Evolutionary conservation across 768 basidiomycete genomes (phyloP).

Genomic region (Mycena galericulata): DNA sequence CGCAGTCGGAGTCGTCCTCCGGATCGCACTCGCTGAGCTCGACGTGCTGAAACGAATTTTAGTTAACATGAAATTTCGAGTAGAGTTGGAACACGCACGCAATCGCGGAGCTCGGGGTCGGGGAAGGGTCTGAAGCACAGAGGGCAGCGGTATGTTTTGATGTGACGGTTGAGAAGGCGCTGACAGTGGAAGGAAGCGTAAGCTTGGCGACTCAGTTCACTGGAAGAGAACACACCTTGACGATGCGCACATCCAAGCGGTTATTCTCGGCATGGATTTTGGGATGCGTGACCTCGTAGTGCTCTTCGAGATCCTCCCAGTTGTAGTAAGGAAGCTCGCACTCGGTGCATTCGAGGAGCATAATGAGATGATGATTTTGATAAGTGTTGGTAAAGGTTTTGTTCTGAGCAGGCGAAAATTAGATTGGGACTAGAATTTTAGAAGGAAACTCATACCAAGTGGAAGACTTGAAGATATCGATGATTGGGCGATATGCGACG

Average conservation of each 20-base stretch:
- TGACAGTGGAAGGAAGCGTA: background rate
- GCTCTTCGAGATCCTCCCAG: constrained; percentile 26
- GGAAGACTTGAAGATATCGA: no score
- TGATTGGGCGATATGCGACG: no score
- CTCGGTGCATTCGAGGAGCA: constrained; percentile 32
- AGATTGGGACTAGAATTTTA: no score
- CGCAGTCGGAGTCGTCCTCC: constrained; percentile 10
- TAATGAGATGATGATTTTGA: background rate
- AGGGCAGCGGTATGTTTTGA: constrained; percentile 28
- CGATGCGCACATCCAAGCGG: constrained; percentile 17
- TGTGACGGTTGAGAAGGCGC: constrained; percentile 25
- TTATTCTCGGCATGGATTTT: background rate
- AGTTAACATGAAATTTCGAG: no score
- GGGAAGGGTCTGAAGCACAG: constrained; percentile 29
- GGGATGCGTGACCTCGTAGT: constrained; percentile 25
- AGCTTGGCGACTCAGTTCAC: background rate
- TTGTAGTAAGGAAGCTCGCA: constrained; percentile 27
- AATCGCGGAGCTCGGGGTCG: constrained; percentile 27
- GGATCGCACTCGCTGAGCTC: background rate
- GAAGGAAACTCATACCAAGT: no score
- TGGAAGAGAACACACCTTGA: constrained; percentile 6
- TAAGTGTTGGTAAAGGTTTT: background rate
- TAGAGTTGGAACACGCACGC: background rate
- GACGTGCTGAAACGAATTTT: no score
- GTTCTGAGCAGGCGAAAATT: background rate